phyloP scores from a whole-genome alignment of 225 moss, liverwort and hornwort genomes.

The Physcomitrellopsis africana region DNA sequence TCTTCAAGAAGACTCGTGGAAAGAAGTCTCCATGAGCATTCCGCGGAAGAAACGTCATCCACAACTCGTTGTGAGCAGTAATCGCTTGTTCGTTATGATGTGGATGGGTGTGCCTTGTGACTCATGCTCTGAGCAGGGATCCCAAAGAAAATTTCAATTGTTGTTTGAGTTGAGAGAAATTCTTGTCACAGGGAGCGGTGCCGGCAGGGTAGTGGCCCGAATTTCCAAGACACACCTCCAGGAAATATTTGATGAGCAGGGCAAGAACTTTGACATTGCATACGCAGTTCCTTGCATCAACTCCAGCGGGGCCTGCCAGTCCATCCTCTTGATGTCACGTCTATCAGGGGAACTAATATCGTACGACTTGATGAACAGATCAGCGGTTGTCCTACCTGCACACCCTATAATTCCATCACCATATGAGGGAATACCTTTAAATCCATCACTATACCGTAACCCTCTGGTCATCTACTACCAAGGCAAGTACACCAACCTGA shows the following conservation, averaged over 20 bases:
- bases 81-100: constrained; percentile 37
- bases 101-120: constrained; percentile 22
- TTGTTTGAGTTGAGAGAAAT: constrained; percentile 29
- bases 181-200: neutral
- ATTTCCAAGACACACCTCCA: constrained; percentile 5
- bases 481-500: constrained; percentile 29
- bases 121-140: neutral
- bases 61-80: constrained; percentile 39
- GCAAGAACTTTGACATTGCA: constrained; percentile 20
- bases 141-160: constrained; percentile 2
- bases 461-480: neutral
- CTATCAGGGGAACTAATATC: constrained; percentile 20
- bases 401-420: neutral
- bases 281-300: constrained; percentile 17
- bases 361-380: constrained; percentile 15
- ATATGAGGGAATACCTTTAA: neutral
- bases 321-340: constrained; percentile 21
- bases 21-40: constrained; percentile 21
- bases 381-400: constrained; percentile 21
- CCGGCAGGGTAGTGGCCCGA: constrained; percentile 20
- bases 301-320: constrained; percentile 21
- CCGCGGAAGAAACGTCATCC: constrained; percentile 30
- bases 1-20: constrained; percentile 24
- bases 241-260: constrained; percentile 30
- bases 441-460: neutral